Percentiles rank a stretch among this genome's conserved stretches.
These are phyloP conservation scores for Colletotrichum cordylinicola DNA, from an alignment of 2,329 filamentous ascomycete genomes.

Conservation along the genomic window DNA sequence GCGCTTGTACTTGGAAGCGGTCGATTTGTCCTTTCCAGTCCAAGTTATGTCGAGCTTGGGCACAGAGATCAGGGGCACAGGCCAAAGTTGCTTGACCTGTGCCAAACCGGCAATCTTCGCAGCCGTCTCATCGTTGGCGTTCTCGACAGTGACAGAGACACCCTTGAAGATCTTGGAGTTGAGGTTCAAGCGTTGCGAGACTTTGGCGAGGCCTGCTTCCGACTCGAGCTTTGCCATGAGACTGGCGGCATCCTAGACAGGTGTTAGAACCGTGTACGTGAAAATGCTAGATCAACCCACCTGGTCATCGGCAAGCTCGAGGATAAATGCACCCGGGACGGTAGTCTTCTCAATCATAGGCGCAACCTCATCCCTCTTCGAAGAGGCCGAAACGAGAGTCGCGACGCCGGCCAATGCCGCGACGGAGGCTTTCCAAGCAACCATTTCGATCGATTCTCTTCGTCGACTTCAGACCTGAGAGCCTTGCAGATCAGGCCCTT, in stretches of 20 bases:
- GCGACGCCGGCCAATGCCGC: background rate
- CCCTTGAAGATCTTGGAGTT: slow-evolving; percentile 43
- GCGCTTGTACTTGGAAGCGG: background rate
- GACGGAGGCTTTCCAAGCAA: background rate
- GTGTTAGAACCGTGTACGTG: background rate
- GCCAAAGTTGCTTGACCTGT: slow-evolving; percentile 55
- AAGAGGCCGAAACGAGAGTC: background rate
- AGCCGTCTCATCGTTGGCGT: slow-evolving; percentile 46
- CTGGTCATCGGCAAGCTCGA: slow-evolving; percentile 56
- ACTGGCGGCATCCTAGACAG: background rate
- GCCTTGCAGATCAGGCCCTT: background rate
- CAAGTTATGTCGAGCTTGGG: slow-evolving; percentile 45
- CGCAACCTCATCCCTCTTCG: background rate
- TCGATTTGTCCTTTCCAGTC: slow-evolving; percentile 33
- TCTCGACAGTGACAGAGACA: slow-evolving; percentile 56
- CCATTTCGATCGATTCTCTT: background rate
- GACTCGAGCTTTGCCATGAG: slow-evolving; percentile 15
- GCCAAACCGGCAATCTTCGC: slow-evolving; percentile 44
- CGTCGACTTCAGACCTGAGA: background rate
- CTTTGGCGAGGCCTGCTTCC: slow-evolving; percentile 10
- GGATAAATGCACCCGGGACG: slow-evolving; percentile 58
- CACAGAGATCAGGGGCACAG: slow-evolving; percentile 49
- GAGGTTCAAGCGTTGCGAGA: slow-evolving; percentile 25
- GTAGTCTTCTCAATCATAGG: slow-evolving; percentile 16
- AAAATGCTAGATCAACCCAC: slow-evolving; percentile 34